Conservation (phyloP, 2,329 filamentous ascomycete species). For the Basipetospora sp. region DNA sequence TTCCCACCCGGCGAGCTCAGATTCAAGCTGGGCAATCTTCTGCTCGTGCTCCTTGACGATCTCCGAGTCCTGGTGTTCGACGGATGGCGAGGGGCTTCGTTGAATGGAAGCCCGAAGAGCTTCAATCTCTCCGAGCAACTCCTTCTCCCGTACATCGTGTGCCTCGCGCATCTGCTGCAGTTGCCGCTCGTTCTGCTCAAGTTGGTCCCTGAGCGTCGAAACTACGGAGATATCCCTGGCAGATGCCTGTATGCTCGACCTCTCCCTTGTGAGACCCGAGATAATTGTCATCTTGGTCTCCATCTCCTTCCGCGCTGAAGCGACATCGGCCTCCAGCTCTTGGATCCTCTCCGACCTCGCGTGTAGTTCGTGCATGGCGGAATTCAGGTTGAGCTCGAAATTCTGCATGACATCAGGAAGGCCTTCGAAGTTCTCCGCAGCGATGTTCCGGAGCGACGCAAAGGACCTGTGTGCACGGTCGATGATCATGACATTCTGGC, state of each 20-base stretch:
- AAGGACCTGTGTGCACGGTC: constrained; percentile 88
- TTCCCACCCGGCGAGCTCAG: constrained; percentile 62
- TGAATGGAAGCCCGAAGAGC: constrained; percentile 44
- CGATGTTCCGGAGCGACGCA: constrained; percentile 76
- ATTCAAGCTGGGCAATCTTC: constrained; percentile 51
- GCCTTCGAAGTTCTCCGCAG: constrained; percentile 67
- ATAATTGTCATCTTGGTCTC: constrained; percentile 94
- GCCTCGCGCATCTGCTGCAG: constrained; percentile 58
- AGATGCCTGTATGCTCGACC: constrained; percentile 70
- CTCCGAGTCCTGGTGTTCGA: constrained; percentile 17
- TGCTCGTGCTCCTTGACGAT: constrained; percentile 28
- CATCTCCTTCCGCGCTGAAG: constrained; percentile 82
- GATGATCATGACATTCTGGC: constrained; percentile 71
- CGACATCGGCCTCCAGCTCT: constrained; percentile 72
- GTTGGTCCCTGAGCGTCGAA: constrained; percentile 70
- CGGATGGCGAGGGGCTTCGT: constrained; percentile 19
- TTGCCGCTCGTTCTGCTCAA: constrained; percentile 73
- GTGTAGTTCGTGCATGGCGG: constrained; percentile 85
- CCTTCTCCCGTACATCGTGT: constrained; percentile 59
- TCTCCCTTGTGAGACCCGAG: constrained; percentile 78
- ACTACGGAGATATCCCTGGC: constrained; percentile 87
- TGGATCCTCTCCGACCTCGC: constrained; percentile 77
- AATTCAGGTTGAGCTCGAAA: constrained; percentile 82
- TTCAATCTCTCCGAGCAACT: constrained; percentile 58
- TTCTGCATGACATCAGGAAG: constrained; percentile 76